Evolutionary conservation across 176 grass and related monocot species (phyloP).

Genomic region (Pontederia crassipes): DNA sequence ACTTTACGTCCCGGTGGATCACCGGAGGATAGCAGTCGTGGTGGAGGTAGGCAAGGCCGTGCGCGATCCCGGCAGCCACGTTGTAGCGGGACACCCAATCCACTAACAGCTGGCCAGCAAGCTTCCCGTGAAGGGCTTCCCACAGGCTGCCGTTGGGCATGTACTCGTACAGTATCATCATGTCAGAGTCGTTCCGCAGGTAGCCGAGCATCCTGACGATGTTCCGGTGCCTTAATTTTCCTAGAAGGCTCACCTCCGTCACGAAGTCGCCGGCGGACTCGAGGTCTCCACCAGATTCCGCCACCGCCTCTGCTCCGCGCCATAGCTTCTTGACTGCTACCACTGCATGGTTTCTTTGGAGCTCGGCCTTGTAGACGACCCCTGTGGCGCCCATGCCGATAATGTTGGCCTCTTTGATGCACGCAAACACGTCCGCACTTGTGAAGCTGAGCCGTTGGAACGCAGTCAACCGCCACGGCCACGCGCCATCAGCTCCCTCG

Average conservation of each 20-base stretch:
- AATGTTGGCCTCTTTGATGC: slow-evolving; percentile 85
- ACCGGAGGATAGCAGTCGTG: slow-evolving; percentile 85
- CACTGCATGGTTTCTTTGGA: slow-evolving; percentile 57
- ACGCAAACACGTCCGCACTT: slow-evolving; percentile 71
- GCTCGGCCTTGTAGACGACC: slow-evolving; percentile 82
- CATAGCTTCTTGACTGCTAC: slow-evolving; percentile 95
- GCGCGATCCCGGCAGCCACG: slow-evolving; percentile 66
- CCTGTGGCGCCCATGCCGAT: slow-evolving; percentile 90
- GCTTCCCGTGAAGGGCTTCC: slow-evolving; percentile 67
- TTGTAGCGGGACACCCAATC: slow-evolving; percentile 92
- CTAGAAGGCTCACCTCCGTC: slow-evolving; percentile 72
- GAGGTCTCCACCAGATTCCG: slow-evolving; percentile 25
- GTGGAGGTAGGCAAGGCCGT: slow-evolving; percentile 84
- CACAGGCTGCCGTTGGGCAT: slow-evolving; percentile 94
- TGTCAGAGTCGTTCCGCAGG: slow-evolving; percentile 72
- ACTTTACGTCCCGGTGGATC: slow-evolving; percentile 95
- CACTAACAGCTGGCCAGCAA: slow-evolving; percentile 45
- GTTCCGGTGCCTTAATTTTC: slow-evolving; percentile 75
- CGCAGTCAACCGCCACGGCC: slow-evolving; percentile 82
- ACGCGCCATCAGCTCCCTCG: slow-evolving; percentile 40
- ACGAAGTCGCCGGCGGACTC: slow-evolving; percentile 31
- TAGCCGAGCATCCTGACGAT: slow-evolving; percentile 87
- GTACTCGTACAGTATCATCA: slow-evolving; percentile 94
- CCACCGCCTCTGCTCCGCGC: slow-evolving; percentile 40
- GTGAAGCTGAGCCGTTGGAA: slow-evolving; percentile 92